These are phyloP conservation scores for Platismatia glauca DNA, from an alignment of 495 filamentous ascomycete species.

Conservation along the genomic window DNA sequence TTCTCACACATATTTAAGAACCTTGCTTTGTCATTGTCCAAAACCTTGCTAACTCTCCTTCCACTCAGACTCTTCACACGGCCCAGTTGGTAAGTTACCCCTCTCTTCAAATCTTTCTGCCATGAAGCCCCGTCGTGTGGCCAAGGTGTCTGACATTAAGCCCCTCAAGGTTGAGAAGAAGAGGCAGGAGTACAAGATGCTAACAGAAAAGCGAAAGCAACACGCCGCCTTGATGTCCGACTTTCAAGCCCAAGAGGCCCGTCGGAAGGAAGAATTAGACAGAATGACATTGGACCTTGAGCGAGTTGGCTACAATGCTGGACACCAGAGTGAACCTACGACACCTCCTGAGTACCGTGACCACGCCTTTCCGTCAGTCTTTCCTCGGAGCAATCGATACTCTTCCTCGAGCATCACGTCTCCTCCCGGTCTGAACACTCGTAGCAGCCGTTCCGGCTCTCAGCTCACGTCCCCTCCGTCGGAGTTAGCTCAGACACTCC, in stretches of 20 bases:
- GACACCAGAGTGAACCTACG: constrained; percentile 84
- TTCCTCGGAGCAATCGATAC: constrained; percentile 71
- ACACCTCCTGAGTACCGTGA: constrained; percentile 94
- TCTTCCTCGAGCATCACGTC: constrained; percentile 75
- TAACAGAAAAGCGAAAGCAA: constrained; percentile 73
- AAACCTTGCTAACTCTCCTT: constrained; percentile 13
- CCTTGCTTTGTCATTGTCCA: neutral
- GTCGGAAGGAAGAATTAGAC: constrained; percentile 71
- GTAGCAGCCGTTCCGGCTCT: constrained; percentile 64
- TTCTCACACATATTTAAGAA: neutral
- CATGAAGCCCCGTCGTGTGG: neutral
- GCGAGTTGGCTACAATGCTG: constrained; percentile 46
- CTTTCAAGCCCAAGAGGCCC: constrained; percentile 70
- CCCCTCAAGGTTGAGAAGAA: constrained; percentile 77
- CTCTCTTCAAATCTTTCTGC: neutral
- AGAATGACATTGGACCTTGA: constrained; percentile 70
- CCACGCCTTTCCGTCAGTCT: constrained; percentile 58
- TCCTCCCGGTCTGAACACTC: constrained; percentile 60
- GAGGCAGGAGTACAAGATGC: constrained; percentile 71
- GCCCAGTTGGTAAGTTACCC: constrained; percentile 35
- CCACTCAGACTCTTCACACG: constrained; percentile 34
- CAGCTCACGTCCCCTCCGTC: constrained; percentile 54
- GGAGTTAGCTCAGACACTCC: constrained; percentile 44
- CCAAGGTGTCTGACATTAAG: constrained; percentile 25
- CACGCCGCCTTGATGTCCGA: constrained; percentile 84